Conservation (phyloP, 495 filamentous ascomycete genomes). For the Penicillium taxi region DNA sequence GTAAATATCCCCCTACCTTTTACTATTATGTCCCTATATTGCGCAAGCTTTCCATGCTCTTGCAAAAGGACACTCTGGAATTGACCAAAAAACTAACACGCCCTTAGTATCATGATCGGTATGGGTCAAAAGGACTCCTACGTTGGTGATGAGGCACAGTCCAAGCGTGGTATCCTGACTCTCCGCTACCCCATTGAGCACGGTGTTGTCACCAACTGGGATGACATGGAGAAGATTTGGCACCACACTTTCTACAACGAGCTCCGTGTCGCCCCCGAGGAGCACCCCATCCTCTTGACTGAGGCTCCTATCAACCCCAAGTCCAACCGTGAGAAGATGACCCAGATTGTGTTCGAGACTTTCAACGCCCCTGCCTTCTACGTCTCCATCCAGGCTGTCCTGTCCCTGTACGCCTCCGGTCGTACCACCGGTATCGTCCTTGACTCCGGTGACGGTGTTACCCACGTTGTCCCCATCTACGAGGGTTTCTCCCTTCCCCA, state of each 20-base stretch:
- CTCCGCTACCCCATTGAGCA: conserved; percentile 99
- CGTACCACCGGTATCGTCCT: conserved; percentile 99
- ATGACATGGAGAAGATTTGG: conserved; percentile 99
- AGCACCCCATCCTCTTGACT: conserved; percentile 98
- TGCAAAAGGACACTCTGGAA: not conserved
- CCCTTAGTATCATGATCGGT: conserved; percentile 96
- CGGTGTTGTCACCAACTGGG: conserved; percentile 99
- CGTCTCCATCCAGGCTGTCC: conserved; percentile 99
- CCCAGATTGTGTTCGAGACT: conserved; percentile 99
- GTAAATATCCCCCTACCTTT: conserved; percentile 51
- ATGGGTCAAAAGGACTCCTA: conserved; percentile 99
- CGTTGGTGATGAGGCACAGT: conserved; percentile 98
- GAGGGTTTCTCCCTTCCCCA: conserved; percentile 99
- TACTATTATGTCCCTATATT: no score
- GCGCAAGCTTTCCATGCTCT: no score
- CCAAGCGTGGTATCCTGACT: conserved; percentile 99
- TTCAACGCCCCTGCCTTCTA: conserved; percentile 99
- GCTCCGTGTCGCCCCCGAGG: conserved; percentile 98
- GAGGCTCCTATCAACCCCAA: conserved; percentile 99
- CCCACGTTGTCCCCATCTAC: conserved; percentile 99
- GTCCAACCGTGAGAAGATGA: conserved; percentile 99
- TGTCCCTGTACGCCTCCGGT: conserved; percentile 98
- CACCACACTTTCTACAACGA: conserved; percentile 99
- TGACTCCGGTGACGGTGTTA: conserved; percentile 99
- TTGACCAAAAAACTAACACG: conserved; percentile 17